These are phyloP conservation scores for Pichia sp. DNA, from an alignment of 1,139 yeast genomes.

Conservation along the genomic window DNA sequence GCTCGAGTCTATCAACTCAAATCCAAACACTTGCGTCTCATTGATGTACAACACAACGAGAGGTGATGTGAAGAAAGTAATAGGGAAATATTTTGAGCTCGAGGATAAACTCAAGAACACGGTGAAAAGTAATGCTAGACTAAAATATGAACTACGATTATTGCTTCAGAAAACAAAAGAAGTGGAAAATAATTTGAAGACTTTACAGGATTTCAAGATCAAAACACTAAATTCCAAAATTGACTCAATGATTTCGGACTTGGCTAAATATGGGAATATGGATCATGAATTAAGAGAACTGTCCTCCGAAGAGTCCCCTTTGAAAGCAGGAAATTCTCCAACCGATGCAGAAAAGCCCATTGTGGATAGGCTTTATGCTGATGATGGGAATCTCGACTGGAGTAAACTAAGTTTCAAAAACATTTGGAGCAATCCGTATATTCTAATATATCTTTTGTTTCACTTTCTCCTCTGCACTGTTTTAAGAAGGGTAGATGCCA, in stretches of 20 bases:
- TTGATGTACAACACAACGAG: conserved; percentile 17
- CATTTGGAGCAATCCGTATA: conserved; percentile 20
- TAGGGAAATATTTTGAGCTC: conserved; percentile 26
- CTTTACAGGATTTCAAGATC: conserved; percentile 38
- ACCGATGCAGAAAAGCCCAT: not conserved
- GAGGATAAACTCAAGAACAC: conserved; percentile 53
- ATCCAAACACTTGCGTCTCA: conserved; percentile 11
- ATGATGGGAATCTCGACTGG: conserved; percentile 16
- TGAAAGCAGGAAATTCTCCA: not conserved
- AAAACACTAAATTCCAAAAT: conserved; percentile 28
- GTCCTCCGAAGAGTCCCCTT: not conserved
- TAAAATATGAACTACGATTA: conserved; percentile 74
- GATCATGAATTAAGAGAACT: not conserved
- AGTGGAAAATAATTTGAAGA: conserved; percentile 58
- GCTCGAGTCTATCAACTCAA: conserved; percentile 3
- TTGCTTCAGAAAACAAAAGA: conserved; percentile 72
- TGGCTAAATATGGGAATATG: not conserved
- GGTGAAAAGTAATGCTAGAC: conserved; percentile 66
- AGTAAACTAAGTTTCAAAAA: conserved; percentile 8
- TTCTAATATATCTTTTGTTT: conserved; percentile 20
- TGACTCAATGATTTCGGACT: conserved; percentile 10
- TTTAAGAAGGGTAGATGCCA: conserved; percentile 19
- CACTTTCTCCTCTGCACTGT: conserved; percentile 17
- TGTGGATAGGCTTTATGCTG: conserved; percentile 5
- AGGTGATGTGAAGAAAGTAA: conserved; percentile 21